phyloP scores from a whole-genome alignment of 2,329 filamentous ascomycete genomes.

The Chrysoporthe cubensis region DNA sequence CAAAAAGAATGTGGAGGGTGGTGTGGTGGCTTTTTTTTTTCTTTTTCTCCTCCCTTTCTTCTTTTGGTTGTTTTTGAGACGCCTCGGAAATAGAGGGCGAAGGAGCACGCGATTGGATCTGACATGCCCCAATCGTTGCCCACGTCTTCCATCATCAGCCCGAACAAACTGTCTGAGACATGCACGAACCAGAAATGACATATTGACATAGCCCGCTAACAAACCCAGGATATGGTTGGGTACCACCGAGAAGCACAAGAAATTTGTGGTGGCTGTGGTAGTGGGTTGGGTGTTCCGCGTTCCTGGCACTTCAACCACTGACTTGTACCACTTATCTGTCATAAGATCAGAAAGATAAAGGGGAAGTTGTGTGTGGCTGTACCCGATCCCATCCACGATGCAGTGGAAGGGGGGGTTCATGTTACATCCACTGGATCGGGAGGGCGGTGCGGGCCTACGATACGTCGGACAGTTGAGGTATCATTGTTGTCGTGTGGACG shows the following conservation, averaged over 20 bases:
- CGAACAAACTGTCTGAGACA: background rate
- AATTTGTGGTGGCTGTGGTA: background rate
- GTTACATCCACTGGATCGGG: constrained; percentile 21
- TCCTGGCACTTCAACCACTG: background rate
- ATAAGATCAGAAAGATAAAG: background rate
- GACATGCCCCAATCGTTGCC: background rate
- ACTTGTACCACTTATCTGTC: background rate
- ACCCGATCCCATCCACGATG: constrained; percentile 12
- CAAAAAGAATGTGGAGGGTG: background rate
- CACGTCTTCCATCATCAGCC: background rate
- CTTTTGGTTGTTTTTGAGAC: too few species aligned
- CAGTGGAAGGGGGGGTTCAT: constrained; percentile 12
- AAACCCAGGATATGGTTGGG: background rate
- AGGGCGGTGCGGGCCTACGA: constrained; percentile 25
- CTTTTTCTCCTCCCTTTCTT: too few species aligned
- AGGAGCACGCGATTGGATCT: background rate
- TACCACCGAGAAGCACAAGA: background rate
- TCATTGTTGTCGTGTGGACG: constrained; percentile 5
- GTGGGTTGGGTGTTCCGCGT: constrained; percentile 12
- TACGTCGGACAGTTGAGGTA: constrained; percentile 15
- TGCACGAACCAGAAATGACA: constrained; percentile 6
- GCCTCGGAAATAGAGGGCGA: background rate
- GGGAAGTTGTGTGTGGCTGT: background rate
- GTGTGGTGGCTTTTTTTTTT: too few species aligned
- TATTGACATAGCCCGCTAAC: background rate